Conservation (phyloP, 345 rosid species). For the Rhodomyrtus tomentosa region DNA sequence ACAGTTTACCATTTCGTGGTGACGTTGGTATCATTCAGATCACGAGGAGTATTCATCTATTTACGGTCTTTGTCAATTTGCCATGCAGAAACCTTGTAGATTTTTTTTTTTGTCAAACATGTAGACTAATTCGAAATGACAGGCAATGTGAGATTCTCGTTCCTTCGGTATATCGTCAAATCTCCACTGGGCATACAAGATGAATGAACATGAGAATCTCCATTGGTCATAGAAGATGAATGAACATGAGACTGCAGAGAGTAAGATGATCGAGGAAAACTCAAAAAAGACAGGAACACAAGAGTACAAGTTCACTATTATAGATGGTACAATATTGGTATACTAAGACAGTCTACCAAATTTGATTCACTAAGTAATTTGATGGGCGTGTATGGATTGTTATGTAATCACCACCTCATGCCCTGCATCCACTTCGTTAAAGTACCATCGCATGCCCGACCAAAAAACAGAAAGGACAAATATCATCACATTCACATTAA, state of each 20-base stretch:
- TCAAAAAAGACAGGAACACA: neutral
- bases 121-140: neutral
- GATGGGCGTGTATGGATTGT: neutral
- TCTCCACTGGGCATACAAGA: neutral
- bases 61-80: neutral
- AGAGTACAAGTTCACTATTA: neutral
- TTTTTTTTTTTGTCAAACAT: too few species aligned
- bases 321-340: neutral
- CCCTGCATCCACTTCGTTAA: neutral
- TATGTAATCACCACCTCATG: neutral
- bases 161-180: neutral
- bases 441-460: neutral
- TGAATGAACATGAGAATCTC: too few species aligned
- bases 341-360: neutral
- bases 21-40: neutral
- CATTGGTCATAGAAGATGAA: too few species aligned
- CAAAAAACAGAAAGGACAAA: neutral
- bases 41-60: neutral
- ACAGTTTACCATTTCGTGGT: neutral
- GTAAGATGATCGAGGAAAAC: neutral
- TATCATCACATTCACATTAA: neutral
- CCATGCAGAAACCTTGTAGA: neutral
- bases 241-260: neutral
- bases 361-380: neutral
- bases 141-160: neutral